Conservation (phyloP, 352 stramenopile genomes). For the Labyrinthula sp. region DNA sequence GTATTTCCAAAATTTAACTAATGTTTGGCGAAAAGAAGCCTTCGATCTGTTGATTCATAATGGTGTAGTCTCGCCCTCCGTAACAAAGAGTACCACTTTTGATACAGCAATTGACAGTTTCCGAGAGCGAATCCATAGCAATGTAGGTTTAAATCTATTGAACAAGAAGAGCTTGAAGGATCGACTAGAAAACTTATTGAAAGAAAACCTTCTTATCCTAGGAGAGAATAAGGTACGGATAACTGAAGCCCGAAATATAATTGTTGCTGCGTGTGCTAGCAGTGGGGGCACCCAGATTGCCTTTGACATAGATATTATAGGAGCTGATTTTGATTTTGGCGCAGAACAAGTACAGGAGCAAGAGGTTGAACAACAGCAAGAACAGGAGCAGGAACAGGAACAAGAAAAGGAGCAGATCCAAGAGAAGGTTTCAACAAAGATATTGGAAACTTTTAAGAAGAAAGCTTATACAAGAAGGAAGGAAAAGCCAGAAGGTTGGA, state of each 20-base stretch:
- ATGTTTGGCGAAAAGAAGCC: slow-evolving; percentile 84
- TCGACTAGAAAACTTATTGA: neutral
- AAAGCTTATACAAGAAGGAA: slow-evolving; percentile 68
- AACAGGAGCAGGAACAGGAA: slow-evolving; percentile 30
- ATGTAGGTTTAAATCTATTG: no score
- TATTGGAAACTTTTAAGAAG: slow-evolving; percentile 50
- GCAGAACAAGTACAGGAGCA: slow-evolving; percentile 25
- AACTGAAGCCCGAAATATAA: neutral
- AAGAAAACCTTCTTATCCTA: slow-evolving; percentile 1
- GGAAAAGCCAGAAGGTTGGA: slow-evolving; percentile 59
- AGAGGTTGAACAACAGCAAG: slow-evolving; percentile 27
- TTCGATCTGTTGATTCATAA: slow-evolving; percentile 56
- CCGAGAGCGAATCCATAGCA: no score
- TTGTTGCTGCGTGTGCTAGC: slow-evolving; percentile 11
- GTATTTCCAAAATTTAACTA: slow-evolving; percentile 39
- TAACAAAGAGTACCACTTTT: no score
- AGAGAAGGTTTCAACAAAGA: slow-evolving; percentile 8
- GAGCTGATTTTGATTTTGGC: slow-evolving; percentile 21
- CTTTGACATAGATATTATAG: slow-evolving; percentile 16
- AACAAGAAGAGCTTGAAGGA: no score
- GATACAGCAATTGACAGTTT: no score
- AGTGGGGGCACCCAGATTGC: slow-evolving; percentile 5
- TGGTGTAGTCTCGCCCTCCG: no score
- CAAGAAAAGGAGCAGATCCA: slow-evolving; percentile 27
- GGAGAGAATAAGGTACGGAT: slow-evolving; percentile 1